phyloP scores from a whole-genome alignment of 2,329 filamentous ascomycete genomes.

The Neonectria sp. region DNA sequence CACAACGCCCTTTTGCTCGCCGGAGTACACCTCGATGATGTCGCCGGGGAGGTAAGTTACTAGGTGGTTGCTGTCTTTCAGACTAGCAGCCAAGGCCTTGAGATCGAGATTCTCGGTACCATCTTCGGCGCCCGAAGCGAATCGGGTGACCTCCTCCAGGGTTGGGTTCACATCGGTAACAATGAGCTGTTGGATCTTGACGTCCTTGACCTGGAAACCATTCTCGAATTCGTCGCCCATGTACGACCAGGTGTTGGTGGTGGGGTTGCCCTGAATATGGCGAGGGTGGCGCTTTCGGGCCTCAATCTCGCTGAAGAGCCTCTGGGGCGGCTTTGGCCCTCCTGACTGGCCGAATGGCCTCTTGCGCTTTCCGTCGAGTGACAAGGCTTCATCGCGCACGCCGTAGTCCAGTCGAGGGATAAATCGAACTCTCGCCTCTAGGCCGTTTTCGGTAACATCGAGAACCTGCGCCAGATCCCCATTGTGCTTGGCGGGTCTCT shows the following conservation, averaged over 20 bases:
- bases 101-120: constrained; percentile 95
- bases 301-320: constrained; percentile 93
- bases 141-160: constrained; percentile 95
- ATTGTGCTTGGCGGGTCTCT: constrained; percentile 83
- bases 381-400: constrained; percentile 79
- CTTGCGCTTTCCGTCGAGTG: constrained; percentile 83
- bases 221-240: constrained; percentile 92
- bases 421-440: constrained; percentile 88
- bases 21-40: constrained; percentile 95
- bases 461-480: constrained; percentile 94
- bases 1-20: constrained; percentile 92
- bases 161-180: constrained; percentile 93
- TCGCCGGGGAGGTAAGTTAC: constrained; percentile 93
- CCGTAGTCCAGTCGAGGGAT: constrained; percentile 96
- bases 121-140: constrained; percentile 89
- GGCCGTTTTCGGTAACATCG: constrained; percentile 92
- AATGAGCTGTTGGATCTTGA: constrained; percentile 89
- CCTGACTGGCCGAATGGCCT: constrained; percentile 71
- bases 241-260: constrained; percentile 87
- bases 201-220: constrained; percentile 93
- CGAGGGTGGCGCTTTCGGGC: constrained; percentile 88
- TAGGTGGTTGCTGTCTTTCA: constrained; percentile 86
- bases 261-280: constrained; percentile 76
- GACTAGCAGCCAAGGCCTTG: constrained; percentile 88
- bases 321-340: constrained; percentile 84